Evolutionary conservation across 441 rosid genomes (phyloP).

Genomic region (Pelargonium myrrhifolium): DNA sequence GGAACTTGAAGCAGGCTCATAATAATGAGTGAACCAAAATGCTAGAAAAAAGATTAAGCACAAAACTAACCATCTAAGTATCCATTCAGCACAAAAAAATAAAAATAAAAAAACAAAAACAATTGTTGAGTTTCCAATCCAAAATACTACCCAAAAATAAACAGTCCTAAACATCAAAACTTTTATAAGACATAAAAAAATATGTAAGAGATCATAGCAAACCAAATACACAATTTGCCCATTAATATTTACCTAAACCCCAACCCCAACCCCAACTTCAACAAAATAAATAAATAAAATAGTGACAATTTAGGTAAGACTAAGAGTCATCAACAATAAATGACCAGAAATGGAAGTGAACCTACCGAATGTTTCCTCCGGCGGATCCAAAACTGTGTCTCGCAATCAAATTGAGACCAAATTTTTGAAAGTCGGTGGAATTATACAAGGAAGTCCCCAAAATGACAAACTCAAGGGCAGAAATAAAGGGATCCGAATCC

Average conservation of each 20-base stretch:
- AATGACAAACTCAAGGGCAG: conserved; percentile 61
- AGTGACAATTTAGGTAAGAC: neutral
- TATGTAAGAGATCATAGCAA: too few relatives aligned
- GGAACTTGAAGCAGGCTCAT: too few relatives aligned
- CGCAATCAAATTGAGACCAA: conserved; percentile 52
- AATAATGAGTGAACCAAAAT: too few relatives aligned
- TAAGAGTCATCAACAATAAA: neutral
- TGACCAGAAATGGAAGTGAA: neutral
- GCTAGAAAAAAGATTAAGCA: too few relatives aligned
- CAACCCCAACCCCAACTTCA: neutral
- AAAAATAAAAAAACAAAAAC: too few relatives aligned
- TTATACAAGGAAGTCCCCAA: conserved; percentile 56
- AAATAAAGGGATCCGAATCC: conserved; percentile 77
- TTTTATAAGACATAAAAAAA: too few relatives aligned
- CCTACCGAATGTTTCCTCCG: conserved; percentile 25
- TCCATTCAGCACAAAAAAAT: too few relatives aligned
- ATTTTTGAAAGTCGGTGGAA: conserved; percentile 45
- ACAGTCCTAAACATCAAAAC: too few relatives aligned
- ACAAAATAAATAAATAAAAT: too few relatives aligned
- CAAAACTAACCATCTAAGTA: too few relatives aligned
- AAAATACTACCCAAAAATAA: too few relatives aligned
- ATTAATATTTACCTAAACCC: neutral
- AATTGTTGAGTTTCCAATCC: too few relatives aligned
- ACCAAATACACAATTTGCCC: neutral
- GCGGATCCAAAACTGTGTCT: conserved; percentile 69